Evolutionary conservation across 2,329 filamentous ascomycete species (phyloP).

Genomic region (Ascosphaera aggregata): DNA sequence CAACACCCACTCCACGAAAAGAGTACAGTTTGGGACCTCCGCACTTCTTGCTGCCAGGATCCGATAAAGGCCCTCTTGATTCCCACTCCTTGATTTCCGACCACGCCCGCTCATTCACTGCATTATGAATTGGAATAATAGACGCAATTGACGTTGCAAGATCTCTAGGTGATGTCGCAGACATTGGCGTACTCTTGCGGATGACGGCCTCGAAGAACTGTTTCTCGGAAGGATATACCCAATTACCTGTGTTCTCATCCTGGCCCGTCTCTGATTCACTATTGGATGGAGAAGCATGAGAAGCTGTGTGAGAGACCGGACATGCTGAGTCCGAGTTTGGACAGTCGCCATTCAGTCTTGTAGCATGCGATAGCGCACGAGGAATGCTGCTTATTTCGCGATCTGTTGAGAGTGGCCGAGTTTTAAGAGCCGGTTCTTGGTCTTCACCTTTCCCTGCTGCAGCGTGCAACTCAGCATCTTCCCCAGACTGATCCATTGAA

Average conservation of each 20-base stretch:
- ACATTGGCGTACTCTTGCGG: slow-evolving; percentile 55
- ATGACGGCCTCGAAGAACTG: slow-evolving; percentile 98
- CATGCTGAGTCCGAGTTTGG: slow-evolving; percentile 7
- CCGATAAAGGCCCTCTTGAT: slow-evolving; percentile 32
- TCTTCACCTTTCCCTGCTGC: too few species aligned
- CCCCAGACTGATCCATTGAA: not conserved
- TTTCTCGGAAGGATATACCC: slow-evolving; percentile 90
- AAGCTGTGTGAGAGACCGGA: slow-evolving; percentile 9
- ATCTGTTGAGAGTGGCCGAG: slow-evolving; percentile 32
- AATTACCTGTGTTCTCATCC: slow-evolving; percentile 52
- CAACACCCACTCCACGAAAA: slow-evolving; percentile 44
- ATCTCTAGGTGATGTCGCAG: slow-evolving; percentile 16
- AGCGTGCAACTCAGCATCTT: too few species aligned
- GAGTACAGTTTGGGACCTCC: slow-evolving; percentile 61
- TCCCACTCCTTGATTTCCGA: slow-evolving; percentile 82
- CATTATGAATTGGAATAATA: slow-evolving; percentile 94
- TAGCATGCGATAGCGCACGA: slow-evolving; percentile 23
- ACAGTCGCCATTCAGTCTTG: slow-evolving; percentile 4
- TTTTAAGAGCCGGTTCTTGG: not conserved
- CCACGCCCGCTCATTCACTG: slow-evolving; percentile 95
- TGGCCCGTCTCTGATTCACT: slow-evolving; percentile 55
- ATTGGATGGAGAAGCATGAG: slow-evolving; percentile 35
- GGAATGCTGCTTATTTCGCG: slow-evolving; percentile 66
- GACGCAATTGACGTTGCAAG: slow-evolving; percentile 56
- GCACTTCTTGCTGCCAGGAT: slow-evolving; percentile 37